Percentiles rank a stretch among this genome's conserved stretches.
Evolutionary conservation across 1,284 basidiomycete genomes (phyloP).

Genomic region (Ceratobasidium sp.): DNA sequence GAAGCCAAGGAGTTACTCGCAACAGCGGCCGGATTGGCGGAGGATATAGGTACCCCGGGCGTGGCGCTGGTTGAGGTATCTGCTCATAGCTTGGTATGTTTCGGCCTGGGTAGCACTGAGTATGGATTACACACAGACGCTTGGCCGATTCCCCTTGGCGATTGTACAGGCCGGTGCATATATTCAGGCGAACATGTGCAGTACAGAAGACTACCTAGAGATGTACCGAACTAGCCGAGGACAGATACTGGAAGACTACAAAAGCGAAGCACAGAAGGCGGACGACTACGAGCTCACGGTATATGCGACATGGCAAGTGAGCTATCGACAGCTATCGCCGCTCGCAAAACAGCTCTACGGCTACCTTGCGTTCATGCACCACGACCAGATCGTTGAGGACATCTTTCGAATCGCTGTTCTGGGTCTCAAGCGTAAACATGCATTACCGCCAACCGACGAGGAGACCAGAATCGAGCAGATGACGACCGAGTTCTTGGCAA

Average conservation of each 20-base stretch:
- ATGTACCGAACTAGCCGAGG: conserved; percentile 19
- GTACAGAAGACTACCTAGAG: background rate
- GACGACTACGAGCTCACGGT: conserved; percentile 20
- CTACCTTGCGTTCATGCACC: conserved; percentile 4
- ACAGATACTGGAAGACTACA: background rate
- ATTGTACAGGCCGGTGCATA: conserved; percentile 43
- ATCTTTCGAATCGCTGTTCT: conserved; percentile 1
- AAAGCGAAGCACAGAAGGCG: background rate
- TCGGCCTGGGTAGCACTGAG: no score
- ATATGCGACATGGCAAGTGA: conserved; percentile 22
- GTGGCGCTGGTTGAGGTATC: no score
- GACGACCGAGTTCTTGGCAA: no score
- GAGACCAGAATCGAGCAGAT: no score
- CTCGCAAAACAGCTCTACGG: background rate
- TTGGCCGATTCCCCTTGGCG: conserved; percentile 17
- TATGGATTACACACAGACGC: background rate
- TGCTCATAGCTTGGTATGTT: no score
- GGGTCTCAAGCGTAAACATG: background rate
- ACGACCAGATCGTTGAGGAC: conserved; percentile 14
- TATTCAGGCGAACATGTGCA: conserved; percentile 5
- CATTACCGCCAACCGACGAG: no score
- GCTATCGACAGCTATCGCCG: background rate
- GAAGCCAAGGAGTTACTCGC: background rate
- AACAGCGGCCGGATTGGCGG: background rate
- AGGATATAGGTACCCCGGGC: no score